phyloP scores from a whole-genome alignment of 495 filamentous ascomycete genomes.

The Xylaria telfairii region DNA sequence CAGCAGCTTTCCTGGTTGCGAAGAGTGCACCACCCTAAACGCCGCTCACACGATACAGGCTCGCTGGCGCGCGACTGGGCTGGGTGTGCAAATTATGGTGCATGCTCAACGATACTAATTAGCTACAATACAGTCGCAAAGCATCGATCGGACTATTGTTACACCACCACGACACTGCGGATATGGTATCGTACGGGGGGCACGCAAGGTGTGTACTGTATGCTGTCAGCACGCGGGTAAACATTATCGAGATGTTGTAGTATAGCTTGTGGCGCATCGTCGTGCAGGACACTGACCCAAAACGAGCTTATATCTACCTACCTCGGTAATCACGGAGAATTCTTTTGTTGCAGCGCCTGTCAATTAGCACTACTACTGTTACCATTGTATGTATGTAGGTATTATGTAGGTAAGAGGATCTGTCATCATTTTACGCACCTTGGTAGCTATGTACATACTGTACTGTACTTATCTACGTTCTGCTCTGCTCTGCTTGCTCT shows the following conservation, averaged over 20 bases:
- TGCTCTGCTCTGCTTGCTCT: too few relatives aligned
- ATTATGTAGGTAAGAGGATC: slow-evolving; percentile 1
- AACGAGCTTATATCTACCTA: background rate
- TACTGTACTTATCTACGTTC: background rate
- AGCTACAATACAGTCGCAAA: background rate
- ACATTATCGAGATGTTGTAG: background rate
- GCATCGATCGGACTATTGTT: background rate
- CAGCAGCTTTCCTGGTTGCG: background rate
- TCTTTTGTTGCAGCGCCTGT: background rate
- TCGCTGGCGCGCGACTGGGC: background rate
- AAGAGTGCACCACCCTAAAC: background rate
- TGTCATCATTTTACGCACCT: background rate
- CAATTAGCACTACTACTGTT: too few relatives aligned
- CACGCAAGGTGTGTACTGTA: background rate
- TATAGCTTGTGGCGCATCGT: slow-evolving; percentile 13
- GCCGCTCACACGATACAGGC: background rate
- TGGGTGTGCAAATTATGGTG: background rate
- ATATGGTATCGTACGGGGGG: background rate
- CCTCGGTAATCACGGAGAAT: slow-evolving; percentile 5
- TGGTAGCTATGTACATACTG: too few relatives aligned
- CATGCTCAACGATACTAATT: background rate
- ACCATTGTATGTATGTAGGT: too few relatives aligned
- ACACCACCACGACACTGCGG: background rate
- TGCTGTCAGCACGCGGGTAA: slow-evolving; percentile 1
- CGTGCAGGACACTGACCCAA: slow-evolving; percentile 3